Base-by-base conservation (phyloP, 1,139 yeast species). In the Debaryomyces sp. region DNA sequence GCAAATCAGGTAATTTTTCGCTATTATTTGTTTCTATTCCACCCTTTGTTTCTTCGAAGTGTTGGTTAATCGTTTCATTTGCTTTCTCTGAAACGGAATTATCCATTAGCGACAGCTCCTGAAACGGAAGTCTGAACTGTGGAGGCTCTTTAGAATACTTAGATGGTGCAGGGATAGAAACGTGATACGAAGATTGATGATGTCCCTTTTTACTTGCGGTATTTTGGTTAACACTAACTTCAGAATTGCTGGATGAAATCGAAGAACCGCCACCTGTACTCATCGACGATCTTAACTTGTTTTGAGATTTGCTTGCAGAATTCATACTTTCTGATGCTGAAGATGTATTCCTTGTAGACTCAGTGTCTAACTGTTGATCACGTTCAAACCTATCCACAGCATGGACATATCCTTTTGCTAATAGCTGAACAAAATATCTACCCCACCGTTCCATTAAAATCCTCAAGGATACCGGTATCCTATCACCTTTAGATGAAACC, bases 381-480 rank as follows among this genome's bases (percentile, higher is more conserved):
- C 71, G 67, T 47, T 75, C 78, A 53, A 79, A 69, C 41, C 73
- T 74, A 42, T 77, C 76, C 2, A 80, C 80, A 0, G 87, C 83
- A 48, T 77, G 72, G 2, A 86, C 82, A 60, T 86, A 87, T 0
- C 86, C 89, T 54, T 77, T 77, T 0, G 90, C 76, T 41, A 87
- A 63, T 22, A 87, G 55, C 54, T 75, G 75, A 51, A 84, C 84
- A 60, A 87, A 87, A 55, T 80, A 84, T 32, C 80, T 64, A 0
- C 94, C 94, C 95, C 95, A 87, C 60, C 94, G 72, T 57, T 84
- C 86, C 55, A 87, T 71, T 46, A 87, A 72, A 3, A 87, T 70
- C 53, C 73, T 74, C 44, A 82, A 55, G 0, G 91, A 85, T 2
- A 85, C 82, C 0, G 87, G 82, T 12, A 85, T 75, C 30, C 85